Evolutionary conservation across 768 basidiomycete species (phyloP).

Genomic region (Mycena kentingensis): DNA sequence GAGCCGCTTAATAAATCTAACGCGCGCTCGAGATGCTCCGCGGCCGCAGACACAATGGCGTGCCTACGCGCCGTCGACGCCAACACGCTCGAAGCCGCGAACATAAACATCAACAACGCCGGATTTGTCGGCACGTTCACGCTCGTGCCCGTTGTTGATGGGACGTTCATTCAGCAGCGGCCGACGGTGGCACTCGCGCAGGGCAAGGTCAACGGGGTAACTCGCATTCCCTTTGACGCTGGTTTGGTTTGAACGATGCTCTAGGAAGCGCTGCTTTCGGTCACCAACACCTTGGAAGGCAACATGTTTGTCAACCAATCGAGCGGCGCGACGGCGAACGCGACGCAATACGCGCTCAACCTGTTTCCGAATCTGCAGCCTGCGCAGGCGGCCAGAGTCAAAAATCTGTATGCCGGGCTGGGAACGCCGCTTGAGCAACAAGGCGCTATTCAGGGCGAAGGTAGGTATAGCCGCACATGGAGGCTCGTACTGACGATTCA

Average conservation of each 20-base stretch:
- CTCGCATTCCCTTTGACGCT: neutral
- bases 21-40: constrained; percentile 21
- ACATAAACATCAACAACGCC: constrained; percentile 22
- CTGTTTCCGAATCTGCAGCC: constrained; percentile 22
- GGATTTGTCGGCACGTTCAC: constrained; percentile 31
- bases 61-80: constrained; percentile 21
- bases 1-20: too few species aligned
- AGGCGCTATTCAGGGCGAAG: constrained; percentile 3
- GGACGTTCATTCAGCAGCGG: constrained; percentile 31
- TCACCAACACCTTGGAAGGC: constrained; percentile 13
- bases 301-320: constrained; percentile 22
- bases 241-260: neutral
- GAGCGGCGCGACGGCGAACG: constrained; percentile 2
- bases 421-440: constrained; percentile 4
- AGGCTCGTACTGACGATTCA: neutral
- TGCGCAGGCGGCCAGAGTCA: constrained; percentile 6
- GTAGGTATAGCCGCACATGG: neutral
- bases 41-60: neutral
- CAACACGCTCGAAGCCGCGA: constrained; percentile 24
- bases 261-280: constrained; percentile 5
- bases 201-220: constrained; percentile 33
- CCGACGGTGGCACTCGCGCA: constrained; percentile 30
- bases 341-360: constrained; percentile 14
- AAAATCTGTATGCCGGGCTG: constrained; percentile 6
- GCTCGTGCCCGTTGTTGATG: constrained; percentile 38